Evolutionary conservation across 495 filamentous ascomycete genomes (phyloP).

Genomic region (Aspergillus olivimuriae): DNA sequence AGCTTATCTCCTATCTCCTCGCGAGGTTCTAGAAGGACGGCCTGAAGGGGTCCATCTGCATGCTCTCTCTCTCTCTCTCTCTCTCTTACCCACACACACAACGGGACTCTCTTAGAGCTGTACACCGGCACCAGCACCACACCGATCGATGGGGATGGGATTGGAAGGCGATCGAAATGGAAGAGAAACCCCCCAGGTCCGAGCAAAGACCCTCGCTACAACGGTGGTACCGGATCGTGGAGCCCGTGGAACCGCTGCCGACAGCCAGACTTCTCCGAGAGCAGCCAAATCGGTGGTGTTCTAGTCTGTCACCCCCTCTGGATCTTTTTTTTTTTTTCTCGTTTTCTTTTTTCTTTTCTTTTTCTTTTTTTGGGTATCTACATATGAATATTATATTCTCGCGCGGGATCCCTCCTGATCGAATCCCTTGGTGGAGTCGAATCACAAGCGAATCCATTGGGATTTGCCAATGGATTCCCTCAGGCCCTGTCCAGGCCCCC

Average conservation of each 20-base stretch:
- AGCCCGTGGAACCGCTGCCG: slow-evolving; percentile 15
- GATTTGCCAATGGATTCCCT: not conserved
- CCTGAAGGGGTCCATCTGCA: slow-evolving; percentile 3
- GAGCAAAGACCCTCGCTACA: slow-evolving; percentile 7
- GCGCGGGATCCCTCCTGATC: not conserved
- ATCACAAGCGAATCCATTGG: slow-evolving; percentile 1
- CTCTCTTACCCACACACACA: no score
- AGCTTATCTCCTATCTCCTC: not conserved
- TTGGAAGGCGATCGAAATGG: no score
- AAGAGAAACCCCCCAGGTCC: not conserved
- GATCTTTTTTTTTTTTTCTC: slow-evolving; percentile 1
- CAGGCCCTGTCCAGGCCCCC: not conserved
- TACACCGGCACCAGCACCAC: no score
- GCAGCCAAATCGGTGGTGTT: slow-evolving; percentile 7
- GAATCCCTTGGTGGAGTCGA: not conserved
- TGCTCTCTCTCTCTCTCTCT: not conserved
- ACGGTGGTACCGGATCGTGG: slow-evolving; percentile 17
- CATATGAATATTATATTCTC: no score
- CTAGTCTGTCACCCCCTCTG: slow-evolving; percentile 12
- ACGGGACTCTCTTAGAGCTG: no score
- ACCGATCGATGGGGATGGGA: no score
- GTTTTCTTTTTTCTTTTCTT: slow-evolving; percentile 1
- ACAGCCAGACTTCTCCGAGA: slow-evolving; percentile 14
- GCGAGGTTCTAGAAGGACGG: slow-evolving; percentile 10
- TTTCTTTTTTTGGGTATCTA: no score